Base-by-base conservation (phyloP, 768 basidiomycete species). In the Sporobolomyces pararoseus region DNA sequence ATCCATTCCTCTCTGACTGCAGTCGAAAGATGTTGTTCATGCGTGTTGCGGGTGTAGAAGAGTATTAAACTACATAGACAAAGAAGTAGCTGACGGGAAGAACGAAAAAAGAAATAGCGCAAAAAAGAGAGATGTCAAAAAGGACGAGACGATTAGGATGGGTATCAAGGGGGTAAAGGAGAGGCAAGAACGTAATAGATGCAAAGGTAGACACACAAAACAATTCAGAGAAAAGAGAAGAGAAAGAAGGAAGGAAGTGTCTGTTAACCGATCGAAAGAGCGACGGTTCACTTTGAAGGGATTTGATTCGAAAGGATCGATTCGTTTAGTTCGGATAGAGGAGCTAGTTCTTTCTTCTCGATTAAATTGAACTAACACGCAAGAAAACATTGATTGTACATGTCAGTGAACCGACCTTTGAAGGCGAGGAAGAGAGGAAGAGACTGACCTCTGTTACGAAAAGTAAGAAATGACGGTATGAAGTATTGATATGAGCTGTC, bases 381-480 rank as follows among this genome's bases (percentile, higher is more conserved):
- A 51, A 23, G 35, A 31, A 2, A 37, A 35, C 29, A 25, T 46
- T 10, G 10, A 25, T 44, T n/a, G 19, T n/a, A 7, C n/a, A 7
- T 1, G 42, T 16, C 6, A 19, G 27, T 14, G 46, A 47, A n/a
- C n/a, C n/a, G n/a, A n/a, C n/a, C n/a, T n/a, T n/a, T 47, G 23
- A 17, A 17, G 39, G 39, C 39, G 39, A 42, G 46, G 21, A 47
- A n/a, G n/a, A n/a, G n/a, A n/a, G n/a, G n/a, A 7, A 23, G 21
- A 23, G 23, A 23, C 84, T 49, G 76, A 91, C 94, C 86, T 99
- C 95, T 75, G 92, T 88, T 70, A 98, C 86, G 78, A 98, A 98
- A 50, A 98, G 83, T 82, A 97, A 90, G 83, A 99, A 99, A 80
- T 99, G 96, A 39, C 91, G 86, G 79, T 99, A 98, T 79, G 92